Percentiles rank a stretch among this genome's conserved stretches.
Conservation (phyloP, 2,329 filamentous ascomycete species). For the Scedosporium minutisporum region DNA sequence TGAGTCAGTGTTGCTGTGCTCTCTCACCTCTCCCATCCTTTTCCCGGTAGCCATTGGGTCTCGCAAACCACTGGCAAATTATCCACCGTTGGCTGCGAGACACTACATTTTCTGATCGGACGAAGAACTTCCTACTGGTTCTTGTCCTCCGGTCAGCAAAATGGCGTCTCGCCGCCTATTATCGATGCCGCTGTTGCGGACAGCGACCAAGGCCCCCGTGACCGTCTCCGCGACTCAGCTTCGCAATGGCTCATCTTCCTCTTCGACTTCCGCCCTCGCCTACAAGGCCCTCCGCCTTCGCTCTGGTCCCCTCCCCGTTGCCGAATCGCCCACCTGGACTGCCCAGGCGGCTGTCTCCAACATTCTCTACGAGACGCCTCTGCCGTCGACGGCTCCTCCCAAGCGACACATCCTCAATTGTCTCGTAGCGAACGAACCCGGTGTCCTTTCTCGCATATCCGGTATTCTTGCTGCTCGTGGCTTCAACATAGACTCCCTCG, state of each 20-base stretch:
- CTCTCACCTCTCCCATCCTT: background rate
- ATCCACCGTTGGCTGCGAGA: background rate
- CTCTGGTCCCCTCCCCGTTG: slow-evolving; percentile 73
- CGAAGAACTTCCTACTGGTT: background rate
- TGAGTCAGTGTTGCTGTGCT: slow-evolving; percentile 2
- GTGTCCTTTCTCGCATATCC: slow-evolving; percentile 90
- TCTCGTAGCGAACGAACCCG: slow-evolving; percentile 96
- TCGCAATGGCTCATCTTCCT: slow-evolving; percentile 1
- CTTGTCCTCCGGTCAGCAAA: slow-evolving; percentile 13
- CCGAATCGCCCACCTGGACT: slow-evolving; percentile 68
- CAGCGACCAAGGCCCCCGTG: slow-evolving; percentile 15
- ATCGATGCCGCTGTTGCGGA: slow-evolving; percentile 27
- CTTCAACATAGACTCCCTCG: slow-evolving; percentile 98
- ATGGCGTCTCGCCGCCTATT: slow-evolving; percentile 38
- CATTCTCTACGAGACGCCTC: slow-evolving; percentile 96
- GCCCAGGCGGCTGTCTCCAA: slow-evolving; percentile 93
- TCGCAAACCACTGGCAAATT: background rate
- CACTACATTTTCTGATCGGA: slow-evolving; percentile 4
- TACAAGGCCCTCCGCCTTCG: slow-evolving; percentile 96
- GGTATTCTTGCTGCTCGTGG: slow-evolving; percentile 91
- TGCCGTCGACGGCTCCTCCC: slow-evolving; percentile 70
- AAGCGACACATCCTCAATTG: slow-evolving; percentile 98
- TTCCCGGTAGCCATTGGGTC: slow-evolving; percentile 4
- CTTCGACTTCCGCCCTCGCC: slow-evolving; percentile 81
- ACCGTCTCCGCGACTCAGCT: slow-evolving; percentile 14